Evolutionary conservation across 2,329 filamentous ascomycete genomes (phyloP).

Genomic region (Paracoccidioides lutzii): DNA sequence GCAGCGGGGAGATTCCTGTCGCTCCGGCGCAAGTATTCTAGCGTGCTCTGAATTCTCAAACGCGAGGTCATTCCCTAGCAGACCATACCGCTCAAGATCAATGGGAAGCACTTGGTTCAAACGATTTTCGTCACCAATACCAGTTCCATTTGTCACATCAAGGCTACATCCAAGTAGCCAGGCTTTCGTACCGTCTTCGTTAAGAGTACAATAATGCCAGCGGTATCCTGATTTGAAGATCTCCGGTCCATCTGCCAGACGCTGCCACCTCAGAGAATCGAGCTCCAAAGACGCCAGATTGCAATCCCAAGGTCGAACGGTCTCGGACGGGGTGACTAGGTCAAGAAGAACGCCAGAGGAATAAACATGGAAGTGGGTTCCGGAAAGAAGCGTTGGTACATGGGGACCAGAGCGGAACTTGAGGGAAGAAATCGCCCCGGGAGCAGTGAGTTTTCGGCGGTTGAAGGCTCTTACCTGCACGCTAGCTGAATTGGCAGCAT

Average conservation of each 20-base stretch:
- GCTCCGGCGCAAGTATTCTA: conserved; percentile 40
- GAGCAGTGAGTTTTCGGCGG: conserved; percentile 47
- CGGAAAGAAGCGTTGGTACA: conserved; percentile 76
- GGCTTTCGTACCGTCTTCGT: conserved; percentile 86
- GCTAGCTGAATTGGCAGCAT: conserved; percentile 60
- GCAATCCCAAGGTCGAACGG: conserved; percentile 75
- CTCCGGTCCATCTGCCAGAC: conserved; percentile 83
- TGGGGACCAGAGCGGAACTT: conserved; percentile 81
- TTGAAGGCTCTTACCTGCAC: conserved; percentile 43
- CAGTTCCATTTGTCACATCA: conserved; percentile 54
- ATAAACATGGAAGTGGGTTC: conserved; percentile 90
- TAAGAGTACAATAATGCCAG: conserved; percentile 97
- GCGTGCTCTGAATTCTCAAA: conserved; percentile 40
- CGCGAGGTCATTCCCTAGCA: conserved; percentile 65
- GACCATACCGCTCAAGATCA: conserved; percentile 79
- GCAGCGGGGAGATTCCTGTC: conserved; percentile 38
- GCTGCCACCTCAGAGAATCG: conserved; percentile 81
- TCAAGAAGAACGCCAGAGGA: conserved; percentile 86
- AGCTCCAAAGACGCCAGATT: conserved; percentile 83
- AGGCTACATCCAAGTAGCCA: conserved; percentile 91
- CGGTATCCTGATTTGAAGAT: conserved; percentile 85
- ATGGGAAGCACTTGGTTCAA: conserved; percentile 90
- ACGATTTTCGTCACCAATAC: conserved; percentile 71
- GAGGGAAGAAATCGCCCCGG: conserved; percentile 76
- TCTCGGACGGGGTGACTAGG: conserved; percentile 83